Percentiles rank a stretch among this genome's conserved stretches.
Conservation (phyloP, 768 basidiomycete genomes). For the Podaxis sp. region DNA sequence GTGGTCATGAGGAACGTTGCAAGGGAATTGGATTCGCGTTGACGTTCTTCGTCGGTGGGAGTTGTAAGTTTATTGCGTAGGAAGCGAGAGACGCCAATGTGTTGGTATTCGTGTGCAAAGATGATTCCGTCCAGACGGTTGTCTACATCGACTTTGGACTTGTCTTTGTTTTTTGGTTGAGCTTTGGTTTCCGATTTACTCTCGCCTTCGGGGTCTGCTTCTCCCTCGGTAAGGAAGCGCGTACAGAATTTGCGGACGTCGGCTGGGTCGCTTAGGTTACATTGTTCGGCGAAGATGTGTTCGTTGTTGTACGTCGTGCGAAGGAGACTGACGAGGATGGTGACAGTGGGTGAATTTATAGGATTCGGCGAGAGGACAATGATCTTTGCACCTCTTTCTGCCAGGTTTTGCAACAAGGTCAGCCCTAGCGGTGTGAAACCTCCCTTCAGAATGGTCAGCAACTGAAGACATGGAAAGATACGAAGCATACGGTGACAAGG, state of each 20-base stretch:
- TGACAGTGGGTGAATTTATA: slow-evolving; percentile 49
- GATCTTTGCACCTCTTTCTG: slow-evolving; percentile 74
- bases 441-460: slow-evolving; percentile 43
- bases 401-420: slow-evolving; percentile 62
- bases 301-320: slow-evolving; percentile 72
- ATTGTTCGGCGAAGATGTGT: slow-evolving; percentile 76
- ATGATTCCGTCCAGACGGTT: slow-evolving; percentile 76
- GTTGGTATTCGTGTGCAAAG: slow-evolving; percentile 74
- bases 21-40: slow-evolving; percentile 40
- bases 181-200: neutral
- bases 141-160: slow-evolving; percentile 26
- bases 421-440: slow-evolving; percentile 74
- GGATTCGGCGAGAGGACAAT: slow-evolving; percentile 69
- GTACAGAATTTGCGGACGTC: slow-evolving; percentile 71
- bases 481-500: slow-evolving; percentile 56
- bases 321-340: slow-evolving; percentile 64
- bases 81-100: slow-evolving; percentile 47
- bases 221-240: slow-evolving; percentile 49
- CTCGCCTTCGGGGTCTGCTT: neutral
- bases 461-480: slow-evolving; percentile 1
- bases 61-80: slow-evolving; percentile 14
- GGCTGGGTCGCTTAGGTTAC: slow-evolving; percentile 63
- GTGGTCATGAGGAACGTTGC: slow-evolving; percentile 81
- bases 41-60: slow-evolving; percentile 27
- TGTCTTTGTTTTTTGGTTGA: neutral